Conservation (phyloP, 192 early-diverging fungal genomes). For the Backusella parvicylindrica region DNA sequence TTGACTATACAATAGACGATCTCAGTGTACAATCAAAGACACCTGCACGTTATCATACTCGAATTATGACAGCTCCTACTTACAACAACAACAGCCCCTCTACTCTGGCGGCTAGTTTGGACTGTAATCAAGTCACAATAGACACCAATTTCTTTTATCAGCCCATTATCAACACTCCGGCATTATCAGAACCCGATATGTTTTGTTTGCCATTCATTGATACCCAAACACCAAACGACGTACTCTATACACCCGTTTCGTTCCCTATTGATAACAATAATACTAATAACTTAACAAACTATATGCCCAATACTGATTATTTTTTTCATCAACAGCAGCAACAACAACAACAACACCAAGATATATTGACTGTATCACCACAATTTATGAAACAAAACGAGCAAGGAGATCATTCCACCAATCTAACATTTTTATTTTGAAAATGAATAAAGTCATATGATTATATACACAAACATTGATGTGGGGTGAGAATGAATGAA, state of each 20-base stretch:
- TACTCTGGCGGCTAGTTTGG: not conserved
- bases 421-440: not conserved
- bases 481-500: not conserved
- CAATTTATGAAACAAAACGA: not conserved
- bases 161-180: not conserved
- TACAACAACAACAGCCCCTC: not conserved
- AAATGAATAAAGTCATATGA: not conserved
- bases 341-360: not conserved
- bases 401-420: not conserved
- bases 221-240: not conserved
- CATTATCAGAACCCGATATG: not conserved
- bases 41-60: constrained; percentile 3
- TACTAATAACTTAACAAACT: not conserved
- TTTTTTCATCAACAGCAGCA: not conserved
- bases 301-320: not conserved
- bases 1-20: not conserved
- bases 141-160: not conserved
- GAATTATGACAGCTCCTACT: constrained; percentile 8
- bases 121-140: not conserved
- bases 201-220: not conserved
- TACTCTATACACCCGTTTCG: not conserved
- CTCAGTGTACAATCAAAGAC: not conserved
- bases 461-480: not conserved
- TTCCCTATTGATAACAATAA: not conserved
- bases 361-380: not conserved